Evolutionary conservation across 2,329 filamentous ascomycete genomes (phyloP).

Genomic region (Neonectria magnoliae): DNA sequence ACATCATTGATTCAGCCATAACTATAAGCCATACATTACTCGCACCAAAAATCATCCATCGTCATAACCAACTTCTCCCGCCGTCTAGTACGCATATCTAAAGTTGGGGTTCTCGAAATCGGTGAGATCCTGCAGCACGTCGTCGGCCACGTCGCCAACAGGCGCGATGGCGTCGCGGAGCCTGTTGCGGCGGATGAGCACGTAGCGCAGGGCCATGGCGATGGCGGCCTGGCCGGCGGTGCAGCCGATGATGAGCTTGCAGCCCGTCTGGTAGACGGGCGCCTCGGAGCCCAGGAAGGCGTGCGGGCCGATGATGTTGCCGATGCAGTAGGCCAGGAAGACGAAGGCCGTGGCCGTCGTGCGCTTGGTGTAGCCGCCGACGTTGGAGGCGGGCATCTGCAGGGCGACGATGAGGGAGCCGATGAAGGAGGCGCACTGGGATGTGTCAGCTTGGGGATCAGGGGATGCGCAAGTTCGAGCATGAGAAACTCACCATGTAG

Average conservation of each 20-base stretch:
- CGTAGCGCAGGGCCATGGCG: constrained; percentile 31
- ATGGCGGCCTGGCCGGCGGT: constrained; percentile 33
- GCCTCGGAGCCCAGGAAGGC: constrained; percentile 57
- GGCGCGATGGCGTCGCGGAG: constrained; percentile 37
- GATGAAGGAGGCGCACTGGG: constrained; percentile 56
- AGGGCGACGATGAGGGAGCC: constrained; percentile 64
- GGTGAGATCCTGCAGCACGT: constrained; percentile 39
- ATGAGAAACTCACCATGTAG: constrained; percentile 52
- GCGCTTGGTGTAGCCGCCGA: constrained; percentile 61
- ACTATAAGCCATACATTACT: not conserved
- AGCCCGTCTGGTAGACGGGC: constrained; percentile 63
- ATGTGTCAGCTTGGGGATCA: not conserved
- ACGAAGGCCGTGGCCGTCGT: constrained; percentile 59
- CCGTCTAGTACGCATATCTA: constrained; percentile 40
- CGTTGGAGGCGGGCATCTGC: constrained; percentile 61
- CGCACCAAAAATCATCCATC: not conserved
- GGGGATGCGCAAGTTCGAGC: accelerated
- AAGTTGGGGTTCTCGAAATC: constrained; percentile 44
- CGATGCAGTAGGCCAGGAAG: constrained; percentile 56
- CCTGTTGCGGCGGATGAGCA: constrained; percentile 40
- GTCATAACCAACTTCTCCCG: not conserved
- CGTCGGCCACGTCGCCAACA: constrained; percentile 31
- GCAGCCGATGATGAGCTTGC: constrained; percentile 49
- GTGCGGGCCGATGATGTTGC: constrained; percentile 41
- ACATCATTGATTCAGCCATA: not conserved